Evolutionary conservation across 805 yeast genomes (phyloP).

Genomic region (Lipomyces sp.): DNA sequence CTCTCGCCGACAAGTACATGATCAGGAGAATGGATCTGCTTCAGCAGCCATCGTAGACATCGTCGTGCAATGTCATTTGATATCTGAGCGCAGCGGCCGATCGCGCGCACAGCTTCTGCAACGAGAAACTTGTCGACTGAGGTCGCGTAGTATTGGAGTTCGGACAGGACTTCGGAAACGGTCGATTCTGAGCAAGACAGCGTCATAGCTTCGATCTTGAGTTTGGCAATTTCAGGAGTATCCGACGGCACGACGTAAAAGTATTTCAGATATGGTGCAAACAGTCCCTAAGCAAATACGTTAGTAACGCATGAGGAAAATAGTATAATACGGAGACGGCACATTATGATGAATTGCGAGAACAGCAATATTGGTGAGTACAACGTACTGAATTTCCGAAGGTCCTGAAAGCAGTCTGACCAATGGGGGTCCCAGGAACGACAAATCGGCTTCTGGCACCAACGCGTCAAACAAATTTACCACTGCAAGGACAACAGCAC

Average conservation of each 20-base stretch:
- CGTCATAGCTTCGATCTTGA: conserved; percentile 67
- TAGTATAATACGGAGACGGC: neutral
- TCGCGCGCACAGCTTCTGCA: conserved; percentile 60
- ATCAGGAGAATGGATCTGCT: conserved; percentile 49
- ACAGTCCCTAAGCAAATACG: conserved; percentile 41
- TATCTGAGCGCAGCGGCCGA: conserved; percentile 64
- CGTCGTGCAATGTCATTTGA: conserved; percentile 56
- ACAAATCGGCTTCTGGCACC: conserved; percentile 61
- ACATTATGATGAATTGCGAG: conserved; percentile 38
- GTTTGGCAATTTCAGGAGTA: conserved; percentile 48
- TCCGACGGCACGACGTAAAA: conserved; percentile 66
- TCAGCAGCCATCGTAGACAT: conserved; percentile 68
- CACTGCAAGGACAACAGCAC: conserved; percentile 65
- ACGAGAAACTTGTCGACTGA: conserved; percentile 42
- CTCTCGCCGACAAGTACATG: conserved; percentile 60
- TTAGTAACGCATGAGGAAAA: conserved; percentile 28
- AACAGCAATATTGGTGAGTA: conserved; percentile 55
- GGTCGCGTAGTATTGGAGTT: conserved; percentile 63
- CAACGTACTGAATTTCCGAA: conserved; percentile 46
- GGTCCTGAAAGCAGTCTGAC: conserved; percentile 50
- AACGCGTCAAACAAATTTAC: conserved; percentile 61
- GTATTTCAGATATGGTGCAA: conserved; percentile 42
- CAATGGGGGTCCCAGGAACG: conserved; percentile 57
- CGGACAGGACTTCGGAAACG: conserved; percentile 58
- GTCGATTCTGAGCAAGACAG: conserved; percentile 60